Evolutionary conservation across 2,329 filamentous ascomycete genomes (phyloP), one percentile per base, ranked within the genome.

Genomic region (Xylariaceae sp.): DNA sequence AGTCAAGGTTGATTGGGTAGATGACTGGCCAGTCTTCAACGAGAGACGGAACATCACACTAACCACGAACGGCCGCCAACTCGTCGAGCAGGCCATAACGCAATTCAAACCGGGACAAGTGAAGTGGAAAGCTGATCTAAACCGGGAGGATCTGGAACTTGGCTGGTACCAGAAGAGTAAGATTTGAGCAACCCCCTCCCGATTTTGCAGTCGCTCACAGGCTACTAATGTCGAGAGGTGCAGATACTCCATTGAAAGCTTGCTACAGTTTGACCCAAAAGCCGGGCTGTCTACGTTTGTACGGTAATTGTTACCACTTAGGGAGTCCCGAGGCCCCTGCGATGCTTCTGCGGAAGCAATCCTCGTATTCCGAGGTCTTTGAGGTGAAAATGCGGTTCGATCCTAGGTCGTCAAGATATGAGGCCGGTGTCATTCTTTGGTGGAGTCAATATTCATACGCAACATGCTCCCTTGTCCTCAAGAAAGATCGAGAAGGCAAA

Each of bases 311-410:
- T 9, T 83, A 79, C 54, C 71, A 72, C 5, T 70, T 84, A 0
- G 73, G 71, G 0, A 73, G 72, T 11, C 78, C 80, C 0, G 73
- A 76, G 16, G 73, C 73, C 17, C 78, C 80, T 0, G 76, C 79
- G 0, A 70, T 82, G 57, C 71, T 83, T 2, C 62, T 83, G 2
- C 71, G 80, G 9, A 83, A 83, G 51, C 80, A 84, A 60, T 72
- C 68, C 0, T 69, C 73, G 0, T 74, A 70, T 10, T 60, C 59
- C 16, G 74, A 75, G 41, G 66, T 55, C 0, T 82, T 77, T 61
- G 63, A 69, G 19, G 73, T 71, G 0, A 69, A 64, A 2, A 60
- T 83, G 12, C 67, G 71, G 0, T 84, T 83, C 53, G 58, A 65
- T 0, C 78, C 79, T 0, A 66, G 63, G 0, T 68, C 69, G 3